Conservation (phyloP, 495 filamentous ascomycete genomes). For the Bathelium albidoporum region DNA sequence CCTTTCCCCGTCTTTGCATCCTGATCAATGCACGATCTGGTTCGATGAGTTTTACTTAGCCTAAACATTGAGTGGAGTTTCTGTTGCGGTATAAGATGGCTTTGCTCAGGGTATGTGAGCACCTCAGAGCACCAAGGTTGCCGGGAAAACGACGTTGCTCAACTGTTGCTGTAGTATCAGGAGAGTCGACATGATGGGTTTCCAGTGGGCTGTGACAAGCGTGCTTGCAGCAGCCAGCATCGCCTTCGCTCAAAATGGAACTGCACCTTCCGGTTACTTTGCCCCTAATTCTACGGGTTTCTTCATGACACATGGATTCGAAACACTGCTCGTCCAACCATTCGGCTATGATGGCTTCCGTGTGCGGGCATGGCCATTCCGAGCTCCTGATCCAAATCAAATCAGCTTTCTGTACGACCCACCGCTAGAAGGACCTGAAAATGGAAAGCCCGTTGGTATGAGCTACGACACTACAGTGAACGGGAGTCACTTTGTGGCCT, state of each 20-base stretch:
- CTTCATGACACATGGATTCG: constrained; percentile 11
- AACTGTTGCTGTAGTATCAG: background rate
- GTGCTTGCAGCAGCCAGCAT: background rate
- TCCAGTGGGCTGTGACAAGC: background rate
- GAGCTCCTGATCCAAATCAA: constrained; percentile 10
- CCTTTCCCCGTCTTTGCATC: background rate
- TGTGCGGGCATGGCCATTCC: constrained; percentile 13
- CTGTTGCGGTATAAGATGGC: background rate
- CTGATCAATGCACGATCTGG: background rate
- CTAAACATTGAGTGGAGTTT: background rate
- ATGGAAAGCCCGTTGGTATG: constrained; percentile 3
- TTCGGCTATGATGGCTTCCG: constrained; percentile 15
- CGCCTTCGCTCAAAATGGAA: constrained; percentile 1
- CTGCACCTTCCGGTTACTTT: background rate
- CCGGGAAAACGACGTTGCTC: background rate
- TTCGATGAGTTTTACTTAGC: background rate
- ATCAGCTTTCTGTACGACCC: constrained; percentile 14
- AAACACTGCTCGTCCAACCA: constrained; percentile 11
- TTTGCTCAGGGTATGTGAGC: background rate
- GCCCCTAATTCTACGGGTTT: constrained; percentile 12
- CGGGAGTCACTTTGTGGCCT: constrained; percentile 2
- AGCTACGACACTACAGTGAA: constrained; percentile 11
- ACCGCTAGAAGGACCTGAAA: constrained; percentile 11
- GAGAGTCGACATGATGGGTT: background rate
- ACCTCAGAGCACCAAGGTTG: background rate